Evolutionary conservation across 2,329 filamentous ascomycete genomes (phyloP).

Genomic region (Aspergillus aculeatus): DNA sequence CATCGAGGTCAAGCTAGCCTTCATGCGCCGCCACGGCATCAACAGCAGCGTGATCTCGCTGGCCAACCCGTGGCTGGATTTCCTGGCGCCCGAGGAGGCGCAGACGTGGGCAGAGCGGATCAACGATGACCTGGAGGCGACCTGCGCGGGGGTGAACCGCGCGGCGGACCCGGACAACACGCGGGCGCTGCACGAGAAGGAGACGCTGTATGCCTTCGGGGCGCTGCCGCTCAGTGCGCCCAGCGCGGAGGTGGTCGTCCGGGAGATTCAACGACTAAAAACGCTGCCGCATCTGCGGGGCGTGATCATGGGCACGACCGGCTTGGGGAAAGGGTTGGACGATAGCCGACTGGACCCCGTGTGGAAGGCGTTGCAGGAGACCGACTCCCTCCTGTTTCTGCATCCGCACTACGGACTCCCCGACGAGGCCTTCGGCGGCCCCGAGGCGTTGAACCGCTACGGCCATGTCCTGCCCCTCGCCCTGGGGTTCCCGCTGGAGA

Average conservation of each 20-base stretch:
- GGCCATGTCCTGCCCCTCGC: slow-evolving; percentile 85
- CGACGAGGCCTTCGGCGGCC: slow-evolving; percentile 75
- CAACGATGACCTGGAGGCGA: slow-evolving; percentile 73
- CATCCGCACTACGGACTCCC: slow-evolving; percentile 93
- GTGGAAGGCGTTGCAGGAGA: slow-evolving; percentile 66
- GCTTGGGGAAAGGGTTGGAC: slow-evolving; percentile 76
- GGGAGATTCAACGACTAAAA: slow-evolving; percentile 63
- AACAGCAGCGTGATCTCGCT: slow-evolving; percentile 81
- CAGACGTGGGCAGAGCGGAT: slow-evolving; percentile 63
- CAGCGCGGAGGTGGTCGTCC: slow-evolving; percentile 56
- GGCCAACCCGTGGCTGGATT: slow-evolving; percentile 94
- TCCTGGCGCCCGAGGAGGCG: slow-evolving; percentile 63
- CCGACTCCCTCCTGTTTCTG: slow-evolving; percentile 70
- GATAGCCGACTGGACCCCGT: slow-evolving; percentile 71
- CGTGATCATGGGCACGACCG: slow-evolving; percentile 84
- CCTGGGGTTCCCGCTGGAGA: slow-evolving; percentile 87
- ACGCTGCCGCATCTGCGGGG: slow-evolving; percentile 69
- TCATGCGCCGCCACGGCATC: slow-evolving; percentile 84
- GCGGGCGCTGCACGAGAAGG: slow-evolving; percentile 48
- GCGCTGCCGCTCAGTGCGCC: slow-evolving; percentile 74
- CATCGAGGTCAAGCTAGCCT: slow-evolving; percentile 73
- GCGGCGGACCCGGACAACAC: slow-evolving; percentile 19
- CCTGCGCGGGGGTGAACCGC: slow-evolving; percentile 58
- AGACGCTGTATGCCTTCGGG: slow-evolving; percentile 78
- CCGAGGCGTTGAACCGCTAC: slow-evolving; percentile 66